A percentile compares a stretch with the other conserved stretches of the same genome.
Conservation (phyloP, 495 filamentous ascomycete genomes). For the Penicillium daleae region DNA sequence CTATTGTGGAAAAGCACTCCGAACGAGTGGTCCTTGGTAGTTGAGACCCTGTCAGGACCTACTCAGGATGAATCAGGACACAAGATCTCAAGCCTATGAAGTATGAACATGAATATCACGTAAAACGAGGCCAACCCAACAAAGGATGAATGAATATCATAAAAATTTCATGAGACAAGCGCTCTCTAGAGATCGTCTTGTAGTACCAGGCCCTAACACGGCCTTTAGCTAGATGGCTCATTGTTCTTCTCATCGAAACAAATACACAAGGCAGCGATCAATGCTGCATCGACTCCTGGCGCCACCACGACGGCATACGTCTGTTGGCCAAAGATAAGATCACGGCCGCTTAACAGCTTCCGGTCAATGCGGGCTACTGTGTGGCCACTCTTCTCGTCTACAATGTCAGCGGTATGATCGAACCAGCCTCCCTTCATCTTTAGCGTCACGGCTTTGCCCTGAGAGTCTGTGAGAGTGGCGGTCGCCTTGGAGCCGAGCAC, state of each 20-base stretch:
- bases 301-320: constrained; percentile 64
- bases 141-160: too few relatives aligned
- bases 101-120: constrained; percentile 1
- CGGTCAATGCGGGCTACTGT: constrained; percentile 59
- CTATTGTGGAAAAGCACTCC: constrained; percentile 62
- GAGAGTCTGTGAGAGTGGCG: constrained; percentile 30
- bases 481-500: constrained; percentile 39
- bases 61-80: neutral
- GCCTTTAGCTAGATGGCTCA: constrained; percentile 24
- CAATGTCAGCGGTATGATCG: constrained; percentile 33
- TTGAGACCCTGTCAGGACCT: constrained; percentile 14
- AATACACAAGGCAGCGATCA: constrained; percentile 64
- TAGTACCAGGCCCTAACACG: neutral
- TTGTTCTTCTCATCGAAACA: constrained; percentile 66
- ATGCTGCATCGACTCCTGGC: constrained; percentile 59
- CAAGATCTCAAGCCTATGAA: neutral
- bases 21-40: constrained; percentile 44
- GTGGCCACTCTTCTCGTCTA: constrained; percentile 42
- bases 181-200: neutral
- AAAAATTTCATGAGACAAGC: neutral
- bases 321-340: constrained; percentile 60
- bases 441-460: constrained; percentile 21
- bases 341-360: constrained; percentile 54
- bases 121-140: too few relatives aligned
- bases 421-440: constrained; percentile 37